Base-by-base conservation (phyloP, 768 basidiomycete genomes). In the Collybia nuda region DNA sequence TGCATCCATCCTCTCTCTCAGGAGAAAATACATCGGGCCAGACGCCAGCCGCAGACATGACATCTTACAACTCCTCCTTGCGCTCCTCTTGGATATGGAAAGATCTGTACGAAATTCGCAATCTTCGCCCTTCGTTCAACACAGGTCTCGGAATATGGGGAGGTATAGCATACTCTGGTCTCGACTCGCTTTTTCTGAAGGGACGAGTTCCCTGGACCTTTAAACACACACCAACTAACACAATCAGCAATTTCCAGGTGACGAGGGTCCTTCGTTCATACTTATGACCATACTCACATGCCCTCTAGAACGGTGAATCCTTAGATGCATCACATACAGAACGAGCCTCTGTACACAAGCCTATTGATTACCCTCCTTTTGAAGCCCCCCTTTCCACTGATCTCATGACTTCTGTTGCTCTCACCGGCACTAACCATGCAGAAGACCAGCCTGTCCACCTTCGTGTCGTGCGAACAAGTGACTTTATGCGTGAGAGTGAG, bases 371-470 rank as follows among this genome's bases (percentile, higher is more conserved):
- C 68, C 95, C 95, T 0, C 70, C 84, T 4, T 91, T 90, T 45
- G 85, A 98, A 63, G 84, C 94, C 1, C 90, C 93, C 6, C 74
- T 98, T 12, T 93, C 91, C 5, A 98, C 96, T 23, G 96, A 98
- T 64, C 74, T 99, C 60, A 76, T 98, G 66, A 98, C 93, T 0
- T 89, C 88, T 28, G 79, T 99, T 32, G 78, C 90, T 2, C 78
- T 97, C 39, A 97, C 96, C 6, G 91, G 90, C 0, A 98, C 96
- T 14, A 96, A 96, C 63, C 96, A 98, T 62, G 86, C 89, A n/a
- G 96, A 99, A 65, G 93, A 98, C 65, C 93, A 98, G 65, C 93
- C 88, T 2, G 74, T 92, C 12, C 97, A 99, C 69, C 74, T 98
- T 42, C 78, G 88, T 26, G 81, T 97, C 2, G 65, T 84, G 42